These are phyloP conservation scores for Cryptosporidium baileyi DNA, from an alignment of 169 alveolate species.

Conservation along the genomic window DNA sequence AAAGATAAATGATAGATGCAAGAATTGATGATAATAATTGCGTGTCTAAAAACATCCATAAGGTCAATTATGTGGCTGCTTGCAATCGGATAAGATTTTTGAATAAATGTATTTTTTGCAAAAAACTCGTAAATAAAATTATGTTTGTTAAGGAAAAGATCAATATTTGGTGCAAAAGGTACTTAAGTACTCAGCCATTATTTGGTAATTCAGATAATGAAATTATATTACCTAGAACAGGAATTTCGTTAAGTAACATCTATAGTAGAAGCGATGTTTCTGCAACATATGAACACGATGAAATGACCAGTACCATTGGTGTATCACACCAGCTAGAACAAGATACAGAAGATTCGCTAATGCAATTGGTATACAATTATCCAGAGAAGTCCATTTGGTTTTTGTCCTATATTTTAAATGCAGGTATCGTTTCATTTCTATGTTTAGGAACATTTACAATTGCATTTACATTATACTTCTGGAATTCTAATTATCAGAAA, in stretches of 20 bases:
- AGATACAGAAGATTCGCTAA: constrained; percentile 28
- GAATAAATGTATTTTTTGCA: neutral
- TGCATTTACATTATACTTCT: neutral
- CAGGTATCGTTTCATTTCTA: constrained; percentile 9
- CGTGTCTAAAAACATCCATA: constrained; percentile 53
- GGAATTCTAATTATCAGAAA: neutral
- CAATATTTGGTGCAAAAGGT: constrained; percentile 34
- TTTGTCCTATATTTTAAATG: neutral
- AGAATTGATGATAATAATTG: neutral
- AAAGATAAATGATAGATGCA: neutral
- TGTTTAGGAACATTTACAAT: constrained; percentile 9
- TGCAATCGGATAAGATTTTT: neutral
- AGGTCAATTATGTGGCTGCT: constrained; percentile 48
- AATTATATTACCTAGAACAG: constrained; percentile 10
- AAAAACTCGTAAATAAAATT: neutral
- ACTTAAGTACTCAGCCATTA: constrained; percentile 10
- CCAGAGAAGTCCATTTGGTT: constrained; percentile 60
- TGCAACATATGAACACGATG: neutral
- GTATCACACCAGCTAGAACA: neutral
- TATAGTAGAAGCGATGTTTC: neutral
- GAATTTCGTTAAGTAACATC: constrained; percentile 10
- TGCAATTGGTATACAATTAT: constrained; percentile 48
- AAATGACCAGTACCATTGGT: neutral
- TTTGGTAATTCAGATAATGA: neutral
- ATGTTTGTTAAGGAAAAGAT: constrained; percentile 50